These are phyloP conservation scores for Umbelopsis sp. DNA, from an alignment of 371 early-diverging fungal genomes.

Conservation along the genomic window DNA sequence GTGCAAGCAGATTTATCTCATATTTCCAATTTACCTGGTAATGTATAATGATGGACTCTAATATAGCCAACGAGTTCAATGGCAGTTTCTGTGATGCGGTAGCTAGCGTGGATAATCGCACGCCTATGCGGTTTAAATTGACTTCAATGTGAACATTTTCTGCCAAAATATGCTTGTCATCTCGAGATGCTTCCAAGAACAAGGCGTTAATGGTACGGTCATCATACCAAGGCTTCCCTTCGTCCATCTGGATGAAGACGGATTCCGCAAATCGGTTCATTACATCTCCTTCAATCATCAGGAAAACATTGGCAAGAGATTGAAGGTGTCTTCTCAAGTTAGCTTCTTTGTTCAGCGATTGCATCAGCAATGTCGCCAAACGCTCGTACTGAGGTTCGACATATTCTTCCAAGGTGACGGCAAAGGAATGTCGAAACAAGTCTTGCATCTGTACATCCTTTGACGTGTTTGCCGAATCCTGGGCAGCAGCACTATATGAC, in stretches of 20 bases:
- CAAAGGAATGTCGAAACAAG: conserved; percentile 27
- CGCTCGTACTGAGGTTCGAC: conserved; percentile 27
- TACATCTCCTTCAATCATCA: conserved; percentile 47
- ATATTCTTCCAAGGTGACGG: conserved; percentile 23
- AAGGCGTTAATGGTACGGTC: conserved; percentile 33
- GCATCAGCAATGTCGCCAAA: conserved; percentile 26
- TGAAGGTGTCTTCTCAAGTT: conserved; percentile 27
- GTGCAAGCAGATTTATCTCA: neutral
- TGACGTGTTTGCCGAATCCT: neutral
- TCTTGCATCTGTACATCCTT: conserved; percentile 10
- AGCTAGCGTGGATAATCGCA: neutral
- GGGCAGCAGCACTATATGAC: neutral
- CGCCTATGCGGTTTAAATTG: neutral
- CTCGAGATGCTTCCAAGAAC: conserved; percentile 33
- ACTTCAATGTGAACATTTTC: conserved; percentile 21
- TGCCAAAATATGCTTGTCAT: conserved; percentile 15
- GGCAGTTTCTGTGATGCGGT: neutral
- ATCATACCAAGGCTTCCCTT: conserved; percentile 39
- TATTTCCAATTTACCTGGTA: conserved; percentile 28
- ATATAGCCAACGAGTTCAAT: conserved; percentile 21
- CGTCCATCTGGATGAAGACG: conserved; percentile 35
- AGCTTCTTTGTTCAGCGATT: conserved; percentile 26
- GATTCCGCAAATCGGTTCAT: conserved; percentile 44
- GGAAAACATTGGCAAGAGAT: conserved; percentile 37
- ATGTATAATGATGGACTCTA: conserved; percentile 38